Evolutionary conservation across 495 filamentous ascomycete species (phyloP).

Genomic region (Hapsidospora chrysogenum): DNA sequence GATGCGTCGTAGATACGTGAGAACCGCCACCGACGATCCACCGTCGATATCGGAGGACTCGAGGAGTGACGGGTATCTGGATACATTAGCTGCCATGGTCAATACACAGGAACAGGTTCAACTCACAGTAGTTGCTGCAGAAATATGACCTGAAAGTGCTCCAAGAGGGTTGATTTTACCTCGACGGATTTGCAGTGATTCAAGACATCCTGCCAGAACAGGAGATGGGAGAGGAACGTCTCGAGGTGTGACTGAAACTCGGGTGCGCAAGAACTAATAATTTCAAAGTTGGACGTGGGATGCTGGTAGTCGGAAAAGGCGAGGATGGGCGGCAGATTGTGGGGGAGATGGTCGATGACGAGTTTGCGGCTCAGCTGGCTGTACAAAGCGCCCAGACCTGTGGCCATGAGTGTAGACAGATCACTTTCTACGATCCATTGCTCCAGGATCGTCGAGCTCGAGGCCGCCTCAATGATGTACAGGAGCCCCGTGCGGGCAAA

Average conservation of each 20-base stretch:
- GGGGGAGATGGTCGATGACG: conserved; percentile 40
- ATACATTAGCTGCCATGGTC: conserved; percentile 7
- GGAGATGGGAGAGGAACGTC: conserved; percentile 83
- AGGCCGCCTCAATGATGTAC: conserved; percentile 89
- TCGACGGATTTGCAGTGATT: conserved; percentile 87
- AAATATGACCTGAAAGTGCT: conserved; percentile 96
- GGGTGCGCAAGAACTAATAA: conserved; percentile 50
- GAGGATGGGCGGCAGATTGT: conserved; percentile 63
- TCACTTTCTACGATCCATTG: conserved; percentile 96
- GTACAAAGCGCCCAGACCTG: conserved; percentile 84
- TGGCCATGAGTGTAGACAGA: conserved; percentile 91
- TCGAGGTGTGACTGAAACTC: conserved; percentile 68
- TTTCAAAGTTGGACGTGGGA: conserved; percentile 41
- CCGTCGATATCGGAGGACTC: conserved; percentile 95
- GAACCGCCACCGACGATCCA: conserved; percentile 85
- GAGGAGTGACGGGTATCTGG: conserved; percentile 85
- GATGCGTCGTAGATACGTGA: conserved; percentile 85
- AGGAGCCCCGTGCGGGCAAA: conserved; percentile 93
- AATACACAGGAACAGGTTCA: not conserved
- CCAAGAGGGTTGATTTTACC: conserved; percentile 78
- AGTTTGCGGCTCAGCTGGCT: conserved; percentile 78
- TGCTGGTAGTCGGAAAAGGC: conserved; percentile 69
- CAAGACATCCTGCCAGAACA: conserved; percentile 97
- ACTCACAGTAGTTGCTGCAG: conserved; percentile 82
- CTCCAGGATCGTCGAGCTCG: conserved; percentile 63